These are phyloP conservation scores for Pestalotiopsis sp. DNA, from an alignment of 2,329 filamentous ascomycete genomes.

Conservation along the genomic window DNA sequence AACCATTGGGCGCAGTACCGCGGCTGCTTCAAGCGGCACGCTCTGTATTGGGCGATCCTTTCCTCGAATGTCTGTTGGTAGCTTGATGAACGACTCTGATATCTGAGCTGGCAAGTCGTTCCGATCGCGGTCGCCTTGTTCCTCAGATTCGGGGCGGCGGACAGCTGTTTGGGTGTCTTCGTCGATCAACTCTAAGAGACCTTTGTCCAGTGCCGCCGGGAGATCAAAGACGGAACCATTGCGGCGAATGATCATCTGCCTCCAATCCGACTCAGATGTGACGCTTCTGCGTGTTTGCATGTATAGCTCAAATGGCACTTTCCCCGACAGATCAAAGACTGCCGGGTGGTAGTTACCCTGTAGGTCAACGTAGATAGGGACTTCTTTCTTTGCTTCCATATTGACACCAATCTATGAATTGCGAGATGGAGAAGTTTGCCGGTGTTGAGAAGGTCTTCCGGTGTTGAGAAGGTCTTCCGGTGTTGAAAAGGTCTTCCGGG, in stretches of 20 bases:
- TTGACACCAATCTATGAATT: not conserved
- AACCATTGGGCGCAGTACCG: not conserved
- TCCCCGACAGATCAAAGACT: constrained; percentile 2
- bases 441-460: not conserved
- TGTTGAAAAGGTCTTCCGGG: not conserved
- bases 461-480: not conserved
- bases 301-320: not conserved
- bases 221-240: constrained; percentile 3
- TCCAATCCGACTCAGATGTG: not conserved
- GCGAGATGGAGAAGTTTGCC: not conserved
- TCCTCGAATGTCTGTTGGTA: not conserved
- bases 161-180: not conserved
- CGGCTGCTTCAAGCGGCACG: not conserved
- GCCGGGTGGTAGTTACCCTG: not conserved
- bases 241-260: not conserved
- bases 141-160: not conserved
- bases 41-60: not conserved
- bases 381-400: not conserved
- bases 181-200: constrained; percentile 4
- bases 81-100: not conserved
- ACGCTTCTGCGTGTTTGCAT: not conserved
- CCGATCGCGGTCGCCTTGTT: not conserved
- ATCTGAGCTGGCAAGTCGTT: not conserved
- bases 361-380: not conserved
- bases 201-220: constrained; percentile 7